Conservation (phyloP, 208 protist genomes). For the Wallacemonas sp. region DNA sequence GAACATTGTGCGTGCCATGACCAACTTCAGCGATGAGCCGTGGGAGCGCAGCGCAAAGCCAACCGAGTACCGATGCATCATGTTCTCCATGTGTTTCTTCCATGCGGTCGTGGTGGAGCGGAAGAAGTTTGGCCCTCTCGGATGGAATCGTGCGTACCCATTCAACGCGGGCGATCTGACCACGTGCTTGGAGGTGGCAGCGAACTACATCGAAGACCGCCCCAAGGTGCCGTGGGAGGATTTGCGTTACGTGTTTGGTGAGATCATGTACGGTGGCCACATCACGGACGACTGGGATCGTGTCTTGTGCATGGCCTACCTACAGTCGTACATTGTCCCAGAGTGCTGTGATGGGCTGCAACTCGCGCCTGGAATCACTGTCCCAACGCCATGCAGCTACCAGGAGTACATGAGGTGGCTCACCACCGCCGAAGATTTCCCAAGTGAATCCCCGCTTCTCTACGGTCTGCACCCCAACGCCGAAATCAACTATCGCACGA, state of each 20-base stretch:
- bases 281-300: slow-evolving; percentile 99
- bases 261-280: slow-evolving; percentile 99
- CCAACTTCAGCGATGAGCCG: slow-evolving; percentile 95
- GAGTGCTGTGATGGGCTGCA: slow-evolving; percentile 92
- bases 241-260: slow-evolving; percentile 98
- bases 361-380: slow-evolving; percentile 92
- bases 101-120: slow-evolving; percentile 97
- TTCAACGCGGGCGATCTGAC: slow-evolving; percentile 98
- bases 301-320: slow-evolving; percentile 96
- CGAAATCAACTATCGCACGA: slow-evolving; percentile 98
- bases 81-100: slow-evolving; percentile 99
- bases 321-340: slow-evolving; percentile 88
- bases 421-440: slow-evolving; percentile 86
- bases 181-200: slow-evolving; percentile 95
- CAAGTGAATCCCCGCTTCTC: slow-evolving; percentile 93
- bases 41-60: slow-evolving; percentile 97
- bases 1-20: slow-evolving; percentile 96
- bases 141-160: slow-evolving; percentile 98
- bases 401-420: slow-evolving; percentile 97
- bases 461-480: slow-evolving; percentile 99
- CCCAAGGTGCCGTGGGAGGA: slow-evolving; percentile 98
- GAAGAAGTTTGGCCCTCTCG: slow-evolving; percentile 97
- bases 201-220: slow-evolving; percentile 98
- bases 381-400: slow-evolving; percentile 86
- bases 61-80: slow-evolving; percentile 96